Evolutionary conservation across 1,139 yeast species (phyloP), one percentile per base, ranked within the genome.

Genomic region (Meyerozyma carpophila): DNA sequence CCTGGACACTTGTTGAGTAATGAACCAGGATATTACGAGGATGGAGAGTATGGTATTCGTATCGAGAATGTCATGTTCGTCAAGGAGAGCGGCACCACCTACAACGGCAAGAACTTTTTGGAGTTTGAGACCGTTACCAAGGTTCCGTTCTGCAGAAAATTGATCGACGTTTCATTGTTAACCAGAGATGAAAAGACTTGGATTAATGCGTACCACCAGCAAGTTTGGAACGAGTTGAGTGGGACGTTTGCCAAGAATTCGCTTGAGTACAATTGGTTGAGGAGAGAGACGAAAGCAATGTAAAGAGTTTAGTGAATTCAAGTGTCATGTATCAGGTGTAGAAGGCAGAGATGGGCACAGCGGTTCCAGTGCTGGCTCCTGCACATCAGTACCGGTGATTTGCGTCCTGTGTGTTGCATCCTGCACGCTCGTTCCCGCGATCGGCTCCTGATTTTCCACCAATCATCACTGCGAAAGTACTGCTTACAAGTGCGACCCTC

Each of bases 21-120:
- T 64, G 99, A 94, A 65, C 99, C 99, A 1, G 98, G 99, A 0
- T 93, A 73, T 64, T 94, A 94, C 61, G 88, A 89, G 61, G 95
- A 87, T 50, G 96, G 94, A 13, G 84, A 84, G 50, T 94, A 85
- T 61, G 99, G 99, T 47, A 86, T 93, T 48, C 79, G 99, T 58
- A 84, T 93, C 51, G 99, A 94, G 63, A 89, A 87, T 58, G 87
- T 89, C 56, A 72, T 86, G 63, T 79, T 77, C 42, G 84, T 82
- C 36, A 74, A 73, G 53, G 80, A 77, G 44, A 67, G 72, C 44
- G 70, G 73, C 21, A 66, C 70, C 34, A 54, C 59, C 32, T 69
- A 67, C 52, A 63, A 63, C 44, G 87, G 79, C 41, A 77, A 75
- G 54, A 66, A 71, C 47, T 93, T 81, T 61, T 75, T 79, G 44